Conservation (phyloP, 2,329 filamentous ascomycete species). For the Colletotrichum musae region DNA sequence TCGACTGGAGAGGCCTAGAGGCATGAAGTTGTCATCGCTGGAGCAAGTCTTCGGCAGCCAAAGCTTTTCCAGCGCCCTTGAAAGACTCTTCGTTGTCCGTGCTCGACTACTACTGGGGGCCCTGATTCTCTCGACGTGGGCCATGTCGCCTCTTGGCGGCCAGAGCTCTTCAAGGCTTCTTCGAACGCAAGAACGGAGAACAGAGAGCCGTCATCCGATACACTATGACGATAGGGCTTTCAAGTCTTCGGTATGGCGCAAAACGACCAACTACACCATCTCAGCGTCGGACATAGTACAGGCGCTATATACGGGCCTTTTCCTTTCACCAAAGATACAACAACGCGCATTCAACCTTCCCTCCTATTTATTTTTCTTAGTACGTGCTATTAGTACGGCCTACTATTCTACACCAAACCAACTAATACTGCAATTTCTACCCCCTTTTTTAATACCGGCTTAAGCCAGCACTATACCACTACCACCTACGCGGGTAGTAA, state of each 20-base stretch:
- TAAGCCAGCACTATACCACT: no score
- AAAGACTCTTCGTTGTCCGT: conserved; percentile 7
- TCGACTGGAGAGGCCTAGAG: conserved; percentile 4
- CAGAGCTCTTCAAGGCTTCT: conserved; percentile 17
- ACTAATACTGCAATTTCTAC: no score
- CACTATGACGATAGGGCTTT: background rate
- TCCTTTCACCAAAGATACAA: background rate
- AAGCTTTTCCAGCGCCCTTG: conserved; percentile 24
- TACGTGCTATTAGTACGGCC: no score
- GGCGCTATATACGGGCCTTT: conserved; percentile 1
- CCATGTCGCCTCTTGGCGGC: conserved; percentile 23
- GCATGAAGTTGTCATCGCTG: conserved; percentile 14
- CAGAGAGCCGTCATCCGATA: background rate
- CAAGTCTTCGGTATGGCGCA: background rate
- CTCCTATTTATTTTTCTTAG: no score
- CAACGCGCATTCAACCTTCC: no score
- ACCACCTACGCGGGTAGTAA: no score
- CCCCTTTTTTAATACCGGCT: no score
- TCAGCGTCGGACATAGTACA: background rate
- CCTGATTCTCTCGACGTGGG: conserved; percentile 17
- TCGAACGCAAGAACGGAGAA: background rate
- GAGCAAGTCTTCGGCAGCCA: conserved; percentile 32
- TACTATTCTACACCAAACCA: no score
- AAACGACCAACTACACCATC: background rate
- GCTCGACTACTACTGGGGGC: conserved; percentile 1